phyloP scores from a whole-genome alignment of 176 grass and related monocot species.

The Carex cristatella region DNA sequence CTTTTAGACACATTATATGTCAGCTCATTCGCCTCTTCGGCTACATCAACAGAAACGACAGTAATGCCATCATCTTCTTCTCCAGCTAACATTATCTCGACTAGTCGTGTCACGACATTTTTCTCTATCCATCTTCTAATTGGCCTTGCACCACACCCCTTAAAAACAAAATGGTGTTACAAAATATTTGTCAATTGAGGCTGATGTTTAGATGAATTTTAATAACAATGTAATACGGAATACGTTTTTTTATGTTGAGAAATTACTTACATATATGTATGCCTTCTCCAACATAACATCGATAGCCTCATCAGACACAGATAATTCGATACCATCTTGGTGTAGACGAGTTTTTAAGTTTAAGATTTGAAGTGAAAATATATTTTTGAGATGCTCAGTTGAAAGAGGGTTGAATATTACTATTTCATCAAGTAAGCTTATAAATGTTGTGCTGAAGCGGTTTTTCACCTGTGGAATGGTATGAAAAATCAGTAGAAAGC shows the following conservation, averaged over 20 bases:
- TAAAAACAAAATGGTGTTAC: not conserved
- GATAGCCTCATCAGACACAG: not conserved
- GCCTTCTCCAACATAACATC: conserved; percentile 12
- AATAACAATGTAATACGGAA: not conserved
- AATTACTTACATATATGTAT: conserved; percentile 15
- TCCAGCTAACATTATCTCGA: conserved; percentile 20
- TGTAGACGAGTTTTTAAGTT: conserved; percentile 8
- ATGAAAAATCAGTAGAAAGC: not conserved
- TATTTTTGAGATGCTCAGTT: conserved; percentile 17
- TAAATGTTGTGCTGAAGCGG: not conserved
- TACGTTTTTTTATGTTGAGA: not conserved
- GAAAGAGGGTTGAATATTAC: conserved; percentile 13
- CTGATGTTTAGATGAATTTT: not conserved
- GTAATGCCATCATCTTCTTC: conserved; percentile 11
- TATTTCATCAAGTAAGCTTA: conserved; percentile 9
- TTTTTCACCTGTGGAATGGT: not conserved
- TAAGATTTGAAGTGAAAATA: conserved; percentile 15
- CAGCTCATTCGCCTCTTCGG: not conserved
- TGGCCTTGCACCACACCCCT: conserved; percentile 24
- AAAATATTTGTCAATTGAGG: not conserved
- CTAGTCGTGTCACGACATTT: conserved; percentile 21
- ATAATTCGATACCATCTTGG: conserved; percentile 17
- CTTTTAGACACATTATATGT: not conserved
- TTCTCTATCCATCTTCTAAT: conserved; percentile 26
- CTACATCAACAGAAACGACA: not conserved